Conservation (phyloP, 192 early-diverging fungal genomes). For the Mortierella hygrophila region DNA sequence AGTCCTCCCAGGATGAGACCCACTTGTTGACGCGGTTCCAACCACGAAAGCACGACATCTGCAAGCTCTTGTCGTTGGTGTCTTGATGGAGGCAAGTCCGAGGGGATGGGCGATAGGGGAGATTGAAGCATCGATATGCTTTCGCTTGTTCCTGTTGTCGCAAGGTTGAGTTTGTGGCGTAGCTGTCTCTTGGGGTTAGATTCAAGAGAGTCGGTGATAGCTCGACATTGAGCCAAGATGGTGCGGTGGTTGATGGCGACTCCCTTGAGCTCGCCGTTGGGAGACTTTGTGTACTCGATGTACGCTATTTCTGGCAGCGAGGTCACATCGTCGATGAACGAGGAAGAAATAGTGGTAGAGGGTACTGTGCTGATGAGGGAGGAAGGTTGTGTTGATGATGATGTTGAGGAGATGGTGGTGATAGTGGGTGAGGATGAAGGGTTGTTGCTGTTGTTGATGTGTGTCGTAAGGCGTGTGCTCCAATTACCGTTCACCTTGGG, state of each 20-base stretch:
- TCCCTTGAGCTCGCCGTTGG: conserved; percentile 86
- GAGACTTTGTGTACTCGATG: conserved; percentile 86
- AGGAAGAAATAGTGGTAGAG: background rate
- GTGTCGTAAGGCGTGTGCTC: background rate
- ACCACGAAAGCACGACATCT: conserved; percentile 70
- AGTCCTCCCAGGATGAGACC: conserved; percentile 77
- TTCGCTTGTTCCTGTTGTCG: background rate
- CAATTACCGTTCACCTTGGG: conserved; percentile 10
- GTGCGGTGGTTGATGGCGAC: conserved; percentile 79
- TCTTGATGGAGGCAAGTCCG: background rate
- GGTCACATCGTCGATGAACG: conserved; percentile 8
- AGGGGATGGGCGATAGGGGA: background rate
- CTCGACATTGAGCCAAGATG: conserved; percentile 75
- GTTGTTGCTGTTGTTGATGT: background rate
- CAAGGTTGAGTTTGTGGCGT: background rate
- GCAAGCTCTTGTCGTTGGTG: background rate
- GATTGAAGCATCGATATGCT: background rate
- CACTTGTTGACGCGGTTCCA: conserved; percentile 88
- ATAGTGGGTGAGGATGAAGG: background rate
- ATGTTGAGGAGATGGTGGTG: background rate
- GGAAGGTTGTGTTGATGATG: background rate
- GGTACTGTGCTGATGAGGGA: background rate
- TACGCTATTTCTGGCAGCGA: conserved; percentile 77
- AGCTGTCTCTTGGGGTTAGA: conserved; percentile 9
- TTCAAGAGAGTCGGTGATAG: conserved; percentile 17